Base-by-base conservation (phyloP, 2,329 filamentous ascomycete genomes). In the Davidsoniella neocaledoniae region DNA sequence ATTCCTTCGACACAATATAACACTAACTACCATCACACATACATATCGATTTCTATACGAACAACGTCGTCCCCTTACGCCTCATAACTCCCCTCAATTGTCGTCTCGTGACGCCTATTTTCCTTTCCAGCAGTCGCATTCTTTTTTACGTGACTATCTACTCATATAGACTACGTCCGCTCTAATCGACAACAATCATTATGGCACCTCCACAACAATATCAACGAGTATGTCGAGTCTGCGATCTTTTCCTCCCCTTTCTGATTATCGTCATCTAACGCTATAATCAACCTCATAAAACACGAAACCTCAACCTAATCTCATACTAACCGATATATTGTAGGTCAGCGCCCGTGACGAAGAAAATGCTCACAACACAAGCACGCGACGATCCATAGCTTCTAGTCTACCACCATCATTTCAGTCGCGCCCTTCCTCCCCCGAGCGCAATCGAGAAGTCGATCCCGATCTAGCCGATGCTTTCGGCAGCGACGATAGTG, bases 381-480 rank as follows among this genome's bases (percentile, higher is more conserved):
- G 58, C 58, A 59, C 58, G 57, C 58, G 58, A 62, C 60, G 47
- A 39, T 62, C 64, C 26, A 62, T 71, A 54, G 74, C 76, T 38
- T 72, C 67, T 62, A 82, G 78, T 25, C 77, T 79, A 46, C 79
- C 79, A 37, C 90, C 90, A 2, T 95, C 90, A 1, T 96, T 95
- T 65, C 86, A 80, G 63, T 95, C 88, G 43, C 78, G 84, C 61
- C 73, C 82, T 29, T 86, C 86, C 66, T 67, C 71, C 70, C 63
- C 58, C 45, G 65, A 63, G 50, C 66, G 64, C 47, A 60, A 58
- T 49, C 63, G 59, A 54, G 63, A 59, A 7, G 82, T 86, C 54
- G 80, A 94, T 58, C 73, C 83, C 54, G 81, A 85, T n/a, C 74
- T 98, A 12, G 86, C 85, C 57, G 90, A 96, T 62, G 87, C 91